Evolutionary conservation across 176 grass and related monocot genomes (phyloP).

Genomic region (Zizania latifolia): DNA sequence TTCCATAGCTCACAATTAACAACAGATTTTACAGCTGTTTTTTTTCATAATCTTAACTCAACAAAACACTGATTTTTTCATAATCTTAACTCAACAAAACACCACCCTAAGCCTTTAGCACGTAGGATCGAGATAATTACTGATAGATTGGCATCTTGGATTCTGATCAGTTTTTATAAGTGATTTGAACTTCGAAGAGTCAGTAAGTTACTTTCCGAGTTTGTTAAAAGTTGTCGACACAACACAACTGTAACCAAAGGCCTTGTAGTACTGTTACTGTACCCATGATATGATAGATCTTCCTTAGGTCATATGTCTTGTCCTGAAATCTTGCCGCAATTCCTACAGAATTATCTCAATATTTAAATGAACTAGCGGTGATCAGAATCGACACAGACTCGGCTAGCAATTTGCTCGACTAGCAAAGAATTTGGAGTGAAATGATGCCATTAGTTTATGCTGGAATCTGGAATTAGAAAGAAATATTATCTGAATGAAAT

Average conservation of each 20-base stretch:
- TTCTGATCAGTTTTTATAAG: neutral
- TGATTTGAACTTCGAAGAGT: neutral
- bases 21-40: too few relatives aligned
- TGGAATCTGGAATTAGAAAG: neutral
- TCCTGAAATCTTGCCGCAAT: conserved; percentile 18
- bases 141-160: too few relatives aligned
- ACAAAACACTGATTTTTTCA: too few relatives aligned
- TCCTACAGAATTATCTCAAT: neutral
- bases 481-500: neutral
- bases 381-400: neutral
- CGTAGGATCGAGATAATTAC: neutral
- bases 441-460: neutral
- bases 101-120: too few relatives aligned
- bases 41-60: too few relatives aligned
- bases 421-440: neutral
- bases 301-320: conserved; percentile 40
- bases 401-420: neutral
- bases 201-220: neutral
- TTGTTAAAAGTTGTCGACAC: conserved; percentile 12
- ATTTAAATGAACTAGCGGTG: neutral
- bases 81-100: too few relatives aligned
- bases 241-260: conserved; percentile 16
- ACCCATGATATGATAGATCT: conserved; percentile 28
- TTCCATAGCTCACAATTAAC: too few relatives aligned
- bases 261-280: neutral